Conservation (phyloP, 768 basidiomycete species). For the Polyporus arcularius region DNA sequence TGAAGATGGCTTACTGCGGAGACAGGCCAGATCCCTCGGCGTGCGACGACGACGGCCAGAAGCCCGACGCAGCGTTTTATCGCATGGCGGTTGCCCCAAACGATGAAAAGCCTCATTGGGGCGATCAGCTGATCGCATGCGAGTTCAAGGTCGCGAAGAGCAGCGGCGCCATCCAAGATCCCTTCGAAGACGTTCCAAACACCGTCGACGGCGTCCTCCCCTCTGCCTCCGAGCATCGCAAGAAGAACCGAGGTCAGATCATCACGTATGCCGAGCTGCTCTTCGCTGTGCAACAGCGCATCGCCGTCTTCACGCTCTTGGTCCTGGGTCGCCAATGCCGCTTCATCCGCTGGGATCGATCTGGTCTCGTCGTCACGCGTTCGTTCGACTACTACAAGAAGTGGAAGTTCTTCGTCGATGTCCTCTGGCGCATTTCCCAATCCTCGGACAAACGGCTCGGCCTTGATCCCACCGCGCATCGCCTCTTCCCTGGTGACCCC, state of each 20-base stretch:
- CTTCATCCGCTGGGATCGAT: slow-evolving; percentile 10
- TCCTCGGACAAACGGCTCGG: slow-evolving; percentile 1
- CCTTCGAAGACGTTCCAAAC: background rate
- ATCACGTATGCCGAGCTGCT: slow-evolving; percentile 5
- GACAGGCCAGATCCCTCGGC: background rate
- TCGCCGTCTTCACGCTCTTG: slow-evolving; percentile 5
- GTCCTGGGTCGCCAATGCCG: slow-evolving; percentile 6
- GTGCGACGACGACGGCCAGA: background rate
- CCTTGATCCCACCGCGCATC: background rate
- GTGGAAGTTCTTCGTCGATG: background rate
- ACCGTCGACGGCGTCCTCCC: background rate
- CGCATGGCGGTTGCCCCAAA: background rate
- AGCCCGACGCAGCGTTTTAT: background rate
- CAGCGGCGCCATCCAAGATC: background rate
- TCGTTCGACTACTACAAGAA: slow-evolving; percentile 10
- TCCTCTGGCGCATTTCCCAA: slow-evolving; percentile 6
- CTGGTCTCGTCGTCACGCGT: slow-evolving; percentile 1
- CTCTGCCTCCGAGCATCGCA: background rate
- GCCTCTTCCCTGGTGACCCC: background rate
- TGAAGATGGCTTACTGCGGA: background rate
- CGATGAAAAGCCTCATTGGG: slow-evolving; percentile 1
- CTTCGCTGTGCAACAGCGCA: slow-evolving; percentile 10
- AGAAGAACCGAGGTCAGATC: slow-evolving; percentile 1
- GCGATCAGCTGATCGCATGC: background rate
- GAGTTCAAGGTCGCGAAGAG: background rate